These are phyloP conservation scores for Wolfiporia cocos DNA, from an alignment of 1,284 basidiomycete genomes.

Conservation along the genomic window DNA sequence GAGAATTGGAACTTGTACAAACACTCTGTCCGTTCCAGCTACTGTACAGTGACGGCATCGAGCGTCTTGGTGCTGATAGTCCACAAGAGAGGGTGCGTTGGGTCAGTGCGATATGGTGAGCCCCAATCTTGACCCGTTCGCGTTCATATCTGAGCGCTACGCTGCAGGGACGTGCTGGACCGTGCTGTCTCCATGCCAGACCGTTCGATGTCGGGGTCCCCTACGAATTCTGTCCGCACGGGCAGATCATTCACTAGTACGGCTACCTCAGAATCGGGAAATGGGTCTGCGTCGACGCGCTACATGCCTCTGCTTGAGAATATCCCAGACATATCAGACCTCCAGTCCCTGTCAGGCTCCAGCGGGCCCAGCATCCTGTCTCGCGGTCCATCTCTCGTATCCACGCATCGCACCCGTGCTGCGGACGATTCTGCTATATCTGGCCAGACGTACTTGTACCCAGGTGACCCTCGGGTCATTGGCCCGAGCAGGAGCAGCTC, in stretches of 20 bases:
- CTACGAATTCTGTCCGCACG: slow-evolving; percentile 65
- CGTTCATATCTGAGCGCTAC: not conserved
- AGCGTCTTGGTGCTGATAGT: slow-evolving; percentile 79
- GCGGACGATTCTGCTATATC: slow-evolving; percentile 65
- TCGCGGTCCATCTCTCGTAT: slow-evolving; percentile 41
- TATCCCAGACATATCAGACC: slow-evolving; percentile 62
- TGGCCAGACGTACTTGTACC: slow-evolving; percentile 57
- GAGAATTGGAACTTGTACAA: slow-evolving; percentile 42
- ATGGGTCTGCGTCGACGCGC: slow-evolving; percentile 58
- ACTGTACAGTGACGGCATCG: slow-evolving; percentile 81
- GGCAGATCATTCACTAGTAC: slow-evolving; percentile 49
- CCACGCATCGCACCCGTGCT: slow-evolving; percentile 53
- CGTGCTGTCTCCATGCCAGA: slow-evolving; percentile 44
- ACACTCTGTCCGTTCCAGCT: slow-evolving; percentile 84
- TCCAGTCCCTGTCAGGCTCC: slow-evolving; percentile 38
- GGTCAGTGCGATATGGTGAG: slow-evolving; percentile 83
- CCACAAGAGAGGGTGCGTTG: slow-evolving; percentile 79
- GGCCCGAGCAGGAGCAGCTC: slow-evolving; percentile 54
- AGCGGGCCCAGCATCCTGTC: slow-evolving; percentile 30
- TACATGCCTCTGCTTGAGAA: slow-evolving; percentile 65
- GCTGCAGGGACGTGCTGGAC: slow-evolving; percentile 59
- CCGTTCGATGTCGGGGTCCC: slow-evolving; percentile 52
- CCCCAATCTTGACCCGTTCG: slow-evolving; percentile 16
- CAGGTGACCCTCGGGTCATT: slow-evolving; percentile 62
- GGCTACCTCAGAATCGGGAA: slow-evolving; percentile 28